Evolutionary conservation across 139 green algal species (phyloP), one percentile per base, ranked within the genome.

Genomic region (Coelastrella sp.): DNA sequence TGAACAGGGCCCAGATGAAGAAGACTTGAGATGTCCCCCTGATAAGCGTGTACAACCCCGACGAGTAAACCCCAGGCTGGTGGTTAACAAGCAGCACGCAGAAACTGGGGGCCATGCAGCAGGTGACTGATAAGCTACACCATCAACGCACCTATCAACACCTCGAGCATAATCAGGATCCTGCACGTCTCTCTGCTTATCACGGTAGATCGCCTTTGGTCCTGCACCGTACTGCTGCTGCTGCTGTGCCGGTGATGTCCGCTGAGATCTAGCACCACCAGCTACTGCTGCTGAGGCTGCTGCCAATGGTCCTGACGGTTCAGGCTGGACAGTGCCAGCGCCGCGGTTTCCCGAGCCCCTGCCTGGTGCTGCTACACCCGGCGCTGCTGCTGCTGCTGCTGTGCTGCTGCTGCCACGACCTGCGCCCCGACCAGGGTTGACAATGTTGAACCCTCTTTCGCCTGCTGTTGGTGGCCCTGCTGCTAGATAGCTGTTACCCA

Each of bases 151-250:
- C 83, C 83, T 83, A 73, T 90, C 79, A 20, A 86, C 64, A 2
- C 87, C 87, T 47, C 87, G 32, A 14, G 64, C n/a, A 19, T 91
- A 91, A 59, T 91, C 87, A 17, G 87, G 87, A 60, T 91, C 87
- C 65, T 86, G 77, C 19, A 81, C 54, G n/a, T 91, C 87, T 3
- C 87, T 23, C 78, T 91, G 47, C 54, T 65, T 71, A 66, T 91
- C 87, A 23, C 65, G 56, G 64, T 91, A 91, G 7, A 91, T 80
- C 14, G 87, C 87, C 79, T 91, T 91, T n/a, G 73, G 73, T 7
- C 86, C 86, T 5, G 13, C 47, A 66, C 65, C 68, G 23, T 16
- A 32, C 10, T 73, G 65, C 20, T 57, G 17, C 4, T 58, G 6
- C 66, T 65, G 58, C 61, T 75, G 83, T 68, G 80, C 66, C 83